Base-by-base conservation (phyloP, 352 stramenopile species). In the Phytophthora constricta region DNA sequence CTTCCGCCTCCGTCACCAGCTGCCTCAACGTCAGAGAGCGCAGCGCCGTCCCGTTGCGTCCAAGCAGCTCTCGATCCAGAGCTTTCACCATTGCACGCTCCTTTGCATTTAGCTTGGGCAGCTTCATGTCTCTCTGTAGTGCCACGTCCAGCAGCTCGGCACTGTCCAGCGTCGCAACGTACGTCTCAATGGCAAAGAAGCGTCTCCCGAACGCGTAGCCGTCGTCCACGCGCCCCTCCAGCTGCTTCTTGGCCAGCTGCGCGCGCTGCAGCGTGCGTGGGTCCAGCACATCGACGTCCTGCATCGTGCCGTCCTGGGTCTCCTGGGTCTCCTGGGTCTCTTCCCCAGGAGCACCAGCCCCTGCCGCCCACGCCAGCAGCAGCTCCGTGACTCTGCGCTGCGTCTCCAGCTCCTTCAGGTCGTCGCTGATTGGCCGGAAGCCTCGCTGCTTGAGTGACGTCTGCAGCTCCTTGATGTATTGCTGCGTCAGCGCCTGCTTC, bases 181-280 rank as follows among this genome's bases (percentile, higher is more conserved):
- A 92, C 47, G 76, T 64, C n/a, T 82, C 62, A 13, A 89, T 60
- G 9, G 78, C 77, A 37, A 87, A 58, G 55, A 92, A 91, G 17
- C 84, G 76, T 39, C 84, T 72, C 0, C 84, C 84, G 47, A 92
- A 92, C 22, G 65, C 82, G 61, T 92, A 92, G 31, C 80, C 68
- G 39, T 90, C 82, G 53, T 86, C 77, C 22, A 76, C 73, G 17
- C 46, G 65, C 1, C 75, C 72, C 7, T 69, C 43, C 3, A 88
- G 45, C 48, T 79, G 66, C 50, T 88, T 88, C 60, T 70, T 83
- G 25, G 64, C 65, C 50, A 88, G 52, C 31, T 78, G 72, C 27
- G 60, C 65, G 13, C 57, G 68, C 39, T 22, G 51, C 55, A 84
- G 31, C 9, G 65, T 62, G 2, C 25, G 11, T 3, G 58, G 45